Base-by-base conservation (phyloP, 495 filamentous ascomycete species). In the Amphirosellinia nigrospora region DNA sequence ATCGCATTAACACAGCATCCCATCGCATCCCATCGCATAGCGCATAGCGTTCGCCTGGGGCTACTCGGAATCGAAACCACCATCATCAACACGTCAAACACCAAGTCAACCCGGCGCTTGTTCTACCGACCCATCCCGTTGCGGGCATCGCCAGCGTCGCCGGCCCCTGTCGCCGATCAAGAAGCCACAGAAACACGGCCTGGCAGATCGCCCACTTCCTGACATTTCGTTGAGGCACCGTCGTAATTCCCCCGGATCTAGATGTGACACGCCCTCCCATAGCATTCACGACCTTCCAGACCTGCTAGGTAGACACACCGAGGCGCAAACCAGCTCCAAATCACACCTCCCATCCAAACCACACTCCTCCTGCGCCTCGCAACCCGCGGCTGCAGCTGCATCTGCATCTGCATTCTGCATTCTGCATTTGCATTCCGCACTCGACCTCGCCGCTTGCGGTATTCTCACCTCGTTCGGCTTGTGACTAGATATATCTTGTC, bases 121-220 rank as follows among this genome's bases (percentile, higher is more conserved):
- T 62, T 66, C 65, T 53, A 63, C 70, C 62, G 63, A 61, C 48
- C 66, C 66, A 59, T 53, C 28, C 10, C 43, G 66, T 38, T 38
- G 62, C 39, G 48, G 39, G 62, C 36, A 38, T 68, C 60, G 66
- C 73, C 50, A 45, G 62, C 36, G 45, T 68, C 60, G 66, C 73
- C 50, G 70, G 68, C 56, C 67, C 73, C 73, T 73, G 64, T 55
- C 68, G 71, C 45, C 73, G 71, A 77, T 75, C 75, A 68, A 66
- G 68, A 71, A 66, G 52, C 39, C 55, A 64, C 63, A 71, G 69
- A 74, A 74, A 74, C 70, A 65, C 39, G 63, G 65, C 70, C 72
- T 71, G 74, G 68, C 56, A 69, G 41, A 63, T 30, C 53, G 56
- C 55, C 58, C 53, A 43, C 69, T 45, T 30, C 50, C 71, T 46